Conservation (phyloP, 2,329 filamentous ascomycete genomes). For the Macrophomina phaseolina region DNA sequence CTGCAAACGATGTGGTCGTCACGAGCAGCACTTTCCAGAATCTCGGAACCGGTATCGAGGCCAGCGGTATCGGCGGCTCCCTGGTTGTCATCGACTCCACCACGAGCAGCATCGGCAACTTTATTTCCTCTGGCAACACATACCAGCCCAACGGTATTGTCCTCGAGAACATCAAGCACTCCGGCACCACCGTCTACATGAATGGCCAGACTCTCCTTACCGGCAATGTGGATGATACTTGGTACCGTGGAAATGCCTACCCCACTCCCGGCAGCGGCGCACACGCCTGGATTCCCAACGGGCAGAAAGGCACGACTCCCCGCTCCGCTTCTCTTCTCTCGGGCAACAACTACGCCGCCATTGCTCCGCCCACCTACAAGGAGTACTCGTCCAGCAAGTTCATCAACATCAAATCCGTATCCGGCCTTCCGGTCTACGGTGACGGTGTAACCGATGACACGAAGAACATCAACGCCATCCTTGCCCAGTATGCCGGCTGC, state of each 20-base stretch:
- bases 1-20: slow-evolving; percentile 22
- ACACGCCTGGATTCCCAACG: slow-evolving; percentile 12
- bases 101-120: slow-evolving; percentile 9
- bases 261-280: background rate
- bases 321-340: background rate
- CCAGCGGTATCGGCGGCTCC: slow-evolving; percentile 7
- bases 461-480: slow-evolving; percentile 26
- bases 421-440: slow-evolving; percentile 4
- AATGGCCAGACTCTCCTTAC: slow-evolving; percentile 6
- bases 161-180: slow-evolving; percentile 22
- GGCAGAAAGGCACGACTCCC: background rate
- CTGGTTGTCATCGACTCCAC: slow-evolving; percentile 21
- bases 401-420: slow-evolving; percentile 27
- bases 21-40: slow-evolving; percentile 16
- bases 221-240: slow-evolving; percentile 18
- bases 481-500: slow-evolving; percentile 21
- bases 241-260: slow-evolving; percentile 25
- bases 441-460: slow-evolving; percentile 27
- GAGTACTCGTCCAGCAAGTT: slow-evolving; percentile 22
- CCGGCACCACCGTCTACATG: slow-evolving; percentile 12
- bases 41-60: slow-evolving; percentile 12
- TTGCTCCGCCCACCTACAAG: slow-evolving; percentile 23
- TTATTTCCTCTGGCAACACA: background rate
- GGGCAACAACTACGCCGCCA: slow-evolving; percentile 18
- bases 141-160: slow-evolving; percentile 25